Base-by-base conservation (phyloP, 352 stramenopile species). In the Phytophthora citricola region DNA sequence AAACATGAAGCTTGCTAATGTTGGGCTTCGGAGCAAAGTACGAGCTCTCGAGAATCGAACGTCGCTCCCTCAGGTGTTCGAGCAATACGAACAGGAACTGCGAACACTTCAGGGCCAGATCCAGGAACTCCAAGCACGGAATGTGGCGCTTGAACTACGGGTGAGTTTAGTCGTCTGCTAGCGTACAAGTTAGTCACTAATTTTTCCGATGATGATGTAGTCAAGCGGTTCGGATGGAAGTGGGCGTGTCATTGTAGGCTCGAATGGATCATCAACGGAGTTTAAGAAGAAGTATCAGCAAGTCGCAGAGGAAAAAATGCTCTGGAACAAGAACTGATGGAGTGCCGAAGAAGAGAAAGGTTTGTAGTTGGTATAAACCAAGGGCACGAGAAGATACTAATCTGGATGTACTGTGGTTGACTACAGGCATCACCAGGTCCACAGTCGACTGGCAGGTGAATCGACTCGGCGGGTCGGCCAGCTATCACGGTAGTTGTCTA, bases 31-130 rank as follows among this genome's bases (percentile, higher is more conserved):
- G n/a, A 78, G 78, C 52, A 94, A 94, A 81, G 65, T 92, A 20
- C 76, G 87, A 2, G 60, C 73, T 34, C 68, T 93, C 0, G 85
- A 93, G 63, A 73, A 69, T 44, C 69, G 77, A 10, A 84, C 79
- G 7, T 73, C 72, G 1, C 58, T 83, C 17, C 63, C 67, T 44
- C 60, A 81, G 39, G 69, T 93, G 2, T 91, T 94, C 52, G 80
- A 91, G 14, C 83, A 92, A 54, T 93, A 92, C 56, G 83, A 94
- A 15, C 69, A 79, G 27, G 87, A 94, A 40, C 54, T 92, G 11
- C 57, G 79, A 29, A 63, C 61, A 26, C 69, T 92, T 24, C 66
- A 81, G 20, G 75, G 61, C 15, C 79, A 92, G 60, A 55, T 92
- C 14, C 73, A 91, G 29, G 64, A 86, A 52, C 59, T 93, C 4